A percentile compares a stretch with the other conserved stretches of the same genome.
Conservation (phyloP, 73 alveolate species). For the Paramecium sonneborni region DNA sequence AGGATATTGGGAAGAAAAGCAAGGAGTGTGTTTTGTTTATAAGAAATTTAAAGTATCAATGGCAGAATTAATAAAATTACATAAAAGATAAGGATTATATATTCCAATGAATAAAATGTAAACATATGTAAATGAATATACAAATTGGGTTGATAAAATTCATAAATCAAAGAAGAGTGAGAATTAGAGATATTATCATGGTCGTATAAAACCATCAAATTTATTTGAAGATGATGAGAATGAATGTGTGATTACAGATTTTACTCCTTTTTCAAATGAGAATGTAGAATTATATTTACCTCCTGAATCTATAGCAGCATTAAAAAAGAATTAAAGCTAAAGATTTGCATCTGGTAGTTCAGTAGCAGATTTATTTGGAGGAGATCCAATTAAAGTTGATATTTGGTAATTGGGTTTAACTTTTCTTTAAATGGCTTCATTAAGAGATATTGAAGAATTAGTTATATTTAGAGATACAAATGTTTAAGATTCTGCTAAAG, state of each 20-base stretch:
- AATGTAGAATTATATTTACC: background rate
- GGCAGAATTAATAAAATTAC: conserved; percentile 4
- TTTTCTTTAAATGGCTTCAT: conserved; percentile 12
- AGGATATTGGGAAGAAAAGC: conserved; percentile 37
- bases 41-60: conserved; percentile 20
- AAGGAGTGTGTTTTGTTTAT: background rate
- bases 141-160: background rate
- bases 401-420: conserved; percentile 32
- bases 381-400: conserved; percentile 30
- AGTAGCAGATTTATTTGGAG: background rate
- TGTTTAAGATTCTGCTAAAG: background rate
- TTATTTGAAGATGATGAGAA: background rate
- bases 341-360: background rate
- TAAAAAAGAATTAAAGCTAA: conserved; percentile 4
- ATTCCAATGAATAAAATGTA: conserved; percentile 34
- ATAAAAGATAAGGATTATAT: conserved; percentile 18
- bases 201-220: conserved; percentile 51
- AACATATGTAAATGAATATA: background rate
- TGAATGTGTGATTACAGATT: conserved; percentile 44
- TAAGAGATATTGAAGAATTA: background rate
- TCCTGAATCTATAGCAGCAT: background rate
- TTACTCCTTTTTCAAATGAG: background rate
- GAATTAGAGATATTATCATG: background rate
- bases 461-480: conserved; percentile 4
- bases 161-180: background rate